phyloP scores from a whole-genome alignment of 2,329 filamentous ascomycete genomes.

The Pseudogymnoascus destructans region DNA sequence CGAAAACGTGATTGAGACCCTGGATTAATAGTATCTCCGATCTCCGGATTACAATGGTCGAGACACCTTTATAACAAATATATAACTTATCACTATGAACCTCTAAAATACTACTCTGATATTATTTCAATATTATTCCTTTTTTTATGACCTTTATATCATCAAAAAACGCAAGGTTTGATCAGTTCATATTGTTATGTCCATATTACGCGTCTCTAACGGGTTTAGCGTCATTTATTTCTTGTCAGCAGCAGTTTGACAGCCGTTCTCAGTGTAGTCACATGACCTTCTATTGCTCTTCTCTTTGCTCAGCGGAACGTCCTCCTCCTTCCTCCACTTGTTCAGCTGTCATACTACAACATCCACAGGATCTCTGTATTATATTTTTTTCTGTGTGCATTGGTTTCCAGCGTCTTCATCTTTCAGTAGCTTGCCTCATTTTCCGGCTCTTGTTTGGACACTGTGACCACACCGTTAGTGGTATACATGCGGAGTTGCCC shows the following conservation, averaged over 20 bases:
- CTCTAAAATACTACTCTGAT: neutral
- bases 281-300: neutral
- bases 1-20: neutral
- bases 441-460: neutral
- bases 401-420: neutral
- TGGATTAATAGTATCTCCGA: constrained; percentile 3
- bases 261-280: neutral
- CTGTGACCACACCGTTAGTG: neutral
- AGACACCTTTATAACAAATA: constrained; percentile 1
- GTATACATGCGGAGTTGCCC: neutral
- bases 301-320: neutral
- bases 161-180: neutral
- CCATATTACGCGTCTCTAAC: neutral
- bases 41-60: neutral
- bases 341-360: neutral
- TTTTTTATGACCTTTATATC: neutral
- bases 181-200: neutral
- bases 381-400: neutral
- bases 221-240: neutral
- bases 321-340: neutral
- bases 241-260: neutral
- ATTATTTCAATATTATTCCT: neutral
- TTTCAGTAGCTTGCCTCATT: neutral
- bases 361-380: neutral
- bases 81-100: neutral